Evolutionary conservation across 2,329 filamentous ascomycete genomes (phyloP), one percentile per base, ranked within the genome.

Genomic region (Colletotrichum coccodes): DNA sequence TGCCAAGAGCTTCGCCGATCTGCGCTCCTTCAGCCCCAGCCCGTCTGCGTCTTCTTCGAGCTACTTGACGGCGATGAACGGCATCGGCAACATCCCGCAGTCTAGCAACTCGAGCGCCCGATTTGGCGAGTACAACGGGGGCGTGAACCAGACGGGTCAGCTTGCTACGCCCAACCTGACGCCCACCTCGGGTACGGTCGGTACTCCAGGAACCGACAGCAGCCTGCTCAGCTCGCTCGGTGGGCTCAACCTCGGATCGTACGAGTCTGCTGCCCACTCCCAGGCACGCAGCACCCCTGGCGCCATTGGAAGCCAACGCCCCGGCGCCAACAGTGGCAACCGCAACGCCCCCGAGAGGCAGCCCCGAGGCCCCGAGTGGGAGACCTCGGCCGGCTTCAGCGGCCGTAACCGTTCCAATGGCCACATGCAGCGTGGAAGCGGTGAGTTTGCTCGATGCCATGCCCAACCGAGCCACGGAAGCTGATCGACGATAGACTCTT

Each of bases 1-100:
- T 32, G 96, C 95, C 71, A 98, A 98, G 85, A 98, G 95, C 58
- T 98, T 98, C 78, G 96, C 95, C 40, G 96, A 99, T 78, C 84
- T 99, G 71, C 92, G 95, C 72, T 97, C 95, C 1, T 97, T 97
- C 82, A 98, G 95, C 18, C 95, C 95, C 12, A 98, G 95, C 74
- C 95, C 96, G 6, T 95, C 93, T 3, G 91, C 92, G 8, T 97
- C 96, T 14, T 94, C 94, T 21, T 94, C 94, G 6, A 97, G 94
- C 83, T 97, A 97, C 78, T 79, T 82, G 30, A 81, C 75, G 5
- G 80, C 79, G 34, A 77, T 94, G 66, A 89, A 89, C 72, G 80
- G 80, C 32, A 77, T 94, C 63, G 89, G 89, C 71, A 88, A 87
- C 69, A 83, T 94, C 73, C 72, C 76, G 42, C 75, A 74, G 50